These are phyloP conservation scores for Scytalidium sp. DNA, from an alignment of 2,329 filamentous ascomycete genomes.

Conservation along the genomic window DNA sequence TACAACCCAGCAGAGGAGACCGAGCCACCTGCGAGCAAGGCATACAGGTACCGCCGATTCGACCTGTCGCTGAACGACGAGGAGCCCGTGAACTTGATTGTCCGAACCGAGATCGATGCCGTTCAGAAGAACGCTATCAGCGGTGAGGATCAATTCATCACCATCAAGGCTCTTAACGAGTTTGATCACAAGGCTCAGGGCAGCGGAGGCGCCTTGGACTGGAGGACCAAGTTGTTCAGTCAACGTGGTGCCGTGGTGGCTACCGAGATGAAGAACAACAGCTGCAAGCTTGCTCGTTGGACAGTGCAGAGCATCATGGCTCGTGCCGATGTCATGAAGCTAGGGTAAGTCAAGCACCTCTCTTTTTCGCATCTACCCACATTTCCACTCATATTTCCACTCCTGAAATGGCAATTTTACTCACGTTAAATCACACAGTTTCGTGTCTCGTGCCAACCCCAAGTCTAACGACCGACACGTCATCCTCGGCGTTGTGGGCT, in stretches of 20 bases:
- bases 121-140: conserved; percentile 92
- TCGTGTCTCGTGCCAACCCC: conserved; percentile 91
- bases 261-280: conserved; percentile 99
- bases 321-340: conserved; percentile 97
- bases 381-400: neutral
- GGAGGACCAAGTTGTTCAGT: conserved; percentile 89
- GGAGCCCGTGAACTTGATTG: conserved; percentile 87
- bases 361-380: neutral
- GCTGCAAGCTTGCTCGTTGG: conserved; percentile 97
- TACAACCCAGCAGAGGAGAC: conserved; percentile 93
- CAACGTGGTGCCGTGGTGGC: conserved; percentile 96
- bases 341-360: conserved; percentile 65
- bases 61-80: conserved; percentile 89
- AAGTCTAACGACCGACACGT: conserved; percentile 92
- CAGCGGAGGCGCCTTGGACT: conserved; percentile 91
- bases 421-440: conserved; percentile 52
- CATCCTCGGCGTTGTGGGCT: conserved; percentile 90
- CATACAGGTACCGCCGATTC: conserved; percentile 97
- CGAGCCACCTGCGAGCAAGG: conserved; percentile 91
- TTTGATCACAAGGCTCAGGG: conserved; percentile 98
- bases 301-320: conserved; percentile 95
- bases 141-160: conserved; percentile 87
- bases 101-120: conserved; percentile 92
- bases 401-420: neutral
- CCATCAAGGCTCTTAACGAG: conserved; percentile 96